phyloP scores from a whole-genome alignment of 805 yeast species.

The Ogataea minuta region DNA sequence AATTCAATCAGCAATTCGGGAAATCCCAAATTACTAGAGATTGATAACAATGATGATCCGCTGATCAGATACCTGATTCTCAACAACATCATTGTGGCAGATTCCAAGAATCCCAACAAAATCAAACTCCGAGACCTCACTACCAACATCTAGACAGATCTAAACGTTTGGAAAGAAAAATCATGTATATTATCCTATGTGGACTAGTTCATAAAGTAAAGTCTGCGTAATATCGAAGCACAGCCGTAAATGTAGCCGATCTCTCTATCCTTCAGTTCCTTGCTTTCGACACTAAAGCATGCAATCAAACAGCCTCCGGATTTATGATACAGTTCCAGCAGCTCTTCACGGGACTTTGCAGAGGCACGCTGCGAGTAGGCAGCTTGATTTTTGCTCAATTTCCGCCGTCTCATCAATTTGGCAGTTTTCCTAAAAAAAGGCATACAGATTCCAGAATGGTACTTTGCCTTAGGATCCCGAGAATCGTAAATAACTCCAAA shows the following conservation, averaged over 20 bases:
- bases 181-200: slow-evolving; percentile 14
- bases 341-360: slow-evolving; percentile 14
- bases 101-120: slow-evolving; percentile 27
- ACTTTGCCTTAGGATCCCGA: slow-evolving; percentile 31
- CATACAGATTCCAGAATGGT: slow-evolving; percentile 50
- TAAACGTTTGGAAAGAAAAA: slow-evolving; percentile 1
- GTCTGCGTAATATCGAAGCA: slow-evolving; percentile 47
- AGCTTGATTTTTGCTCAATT: slow-evolving; percentile 7
- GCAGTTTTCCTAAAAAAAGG: slow-evolving; percentile 48
- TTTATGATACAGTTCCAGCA: slow-evolving; percentile 44
- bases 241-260: slow-evolving; percentile 47
- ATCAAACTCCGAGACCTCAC: slow-evolving; percentile 29
- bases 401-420: slow-evolving; percentile 41
- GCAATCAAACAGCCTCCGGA: slow-evolving; percentile 54
- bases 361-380: slow-evolving; percentile 8
- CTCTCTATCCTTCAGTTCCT: slow-evolving; percentile 34
- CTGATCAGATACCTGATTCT: slow-evolving; percentile 32
- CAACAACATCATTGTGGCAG: slow-evolving; percentile 29
- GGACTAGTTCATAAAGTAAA: slow-evolving; percentile 37
- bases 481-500: slow-evolving; percentile 47
- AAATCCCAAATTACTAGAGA: slow-evolving; percentile 21
- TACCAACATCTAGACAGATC: slow-evolving; percentile 12
- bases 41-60: slow-evolving; percentile 34
- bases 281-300: slow-evolving; percentile 38
- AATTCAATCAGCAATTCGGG: slow-evolving; percentile 23